Evolutionary conservation across 176 grass and related monocot genomes (phyloP), one percentile per base, ranked within the genome.

Genomic region (Ensete glaucum): DNA sequence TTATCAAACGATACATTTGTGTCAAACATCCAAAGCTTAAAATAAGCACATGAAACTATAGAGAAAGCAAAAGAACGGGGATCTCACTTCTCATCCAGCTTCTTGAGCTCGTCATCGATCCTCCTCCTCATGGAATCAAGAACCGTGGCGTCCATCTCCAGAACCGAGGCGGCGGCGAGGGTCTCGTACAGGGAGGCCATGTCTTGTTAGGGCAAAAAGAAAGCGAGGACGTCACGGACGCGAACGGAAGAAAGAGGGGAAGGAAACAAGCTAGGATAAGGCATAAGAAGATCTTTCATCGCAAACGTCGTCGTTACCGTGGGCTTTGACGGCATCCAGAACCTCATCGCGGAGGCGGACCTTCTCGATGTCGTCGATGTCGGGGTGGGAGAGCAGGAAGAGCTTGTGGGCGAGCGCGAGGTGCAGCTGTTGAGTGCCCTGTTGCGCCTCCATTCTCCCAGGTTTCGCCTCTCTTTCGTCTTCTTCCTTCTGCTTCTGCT

Each of bases 31-130:
- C 34, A 6, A 6, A 43, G 34, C 34, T 43, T 43, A 43, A 43
- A 43, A 43, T 43, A 43, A 43, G 34, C 34, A 43, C 34, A 43
- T 43, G 34, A 43, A 43, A 43, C 34, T 43, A 43, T 6, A 43
- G 34, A 43, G 34, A 43, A 6, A 43, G 19, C 9, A 77, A 12
- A 54, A 26, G 51, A 53, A 75, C 34, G 34, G 19, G 50, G n/a
- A 19, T 80, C 83, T 91, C 54, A 99, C 95, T 94, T 99, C 55
- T 99, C 88, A 55, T 99, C 95, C 11, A 94, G 81, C 85, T 99
- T 99, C 70, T 79, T 81, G 54, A 89, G 80, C 82, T 89, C 86
- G 76, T 94, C 91, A 15, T 94, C 88, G 53, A 89, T 99, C 82
- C 81, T 75, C 48, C 76, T 71, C 78, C 80, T 81, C 91, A 89